Base-by-base conservation (phyloP, 768 basidiomycete genomes). In the Mycena haematopus region DNA sequence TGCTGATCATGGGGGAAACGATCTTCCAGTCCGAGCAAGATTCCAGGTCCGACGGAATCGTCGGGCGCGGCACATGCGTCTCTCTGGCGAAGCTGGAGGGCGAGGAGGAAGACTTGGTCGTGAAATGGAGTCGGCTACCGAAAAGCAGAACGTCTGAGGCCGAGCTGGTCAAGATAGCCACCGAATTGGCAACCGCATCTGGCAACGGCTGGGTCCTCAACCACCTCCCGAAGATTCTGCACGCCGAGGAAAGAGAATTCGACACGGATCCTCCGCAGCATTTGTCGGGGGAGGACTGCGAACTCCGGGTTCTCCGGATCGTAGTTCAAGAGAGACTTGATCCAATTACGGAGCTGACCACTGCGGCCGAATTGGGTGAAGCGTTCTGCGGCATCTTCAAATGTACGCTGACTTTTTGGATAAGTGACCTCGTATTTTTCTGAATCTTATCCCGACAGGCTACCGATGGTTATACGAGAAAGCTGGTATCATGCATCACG, bases 401-500 rank as follows among this genome's bases (percentile, higher is more conserved):
- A 6, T 42, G 40, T 42, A 42, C 19, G 40, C n/a, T 5, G 4
- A 31, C 9, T 31, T 9, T 31, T 31, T n/a, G n/a, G n/a, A n/a
- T n/a, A n/a, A n/a, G n/a, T n/a, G n/a, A n/a, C 14, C 36, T 36
- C 13, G 29, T 42, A n/a, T 42, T 17, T 6, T 42, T 19, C 15
- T 15, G 6, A 5, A 42, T 42, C 40, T 42, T 42, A 42, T 17
- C 40, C 40, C 40, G 19, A 17, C 40, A 42, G 40, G 40, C 40
- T 42, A 42, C 40, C 40, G 40, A 38, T 67, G 66, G 66, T 36
- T 67, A 3, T 56, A 33, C 47, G 58, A 67, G 25, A 35, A 10
- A 1, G 45, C 54, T 19, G 27, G 52, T 6, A 42, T 74, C 33
- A 52, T 73, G 52, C 59, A 75, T 68, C 22, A 67, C 65, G 31